Base-by-base conservation (phyloP, 1,139 yeast species). In the Petasospora fabianii region DNA sequence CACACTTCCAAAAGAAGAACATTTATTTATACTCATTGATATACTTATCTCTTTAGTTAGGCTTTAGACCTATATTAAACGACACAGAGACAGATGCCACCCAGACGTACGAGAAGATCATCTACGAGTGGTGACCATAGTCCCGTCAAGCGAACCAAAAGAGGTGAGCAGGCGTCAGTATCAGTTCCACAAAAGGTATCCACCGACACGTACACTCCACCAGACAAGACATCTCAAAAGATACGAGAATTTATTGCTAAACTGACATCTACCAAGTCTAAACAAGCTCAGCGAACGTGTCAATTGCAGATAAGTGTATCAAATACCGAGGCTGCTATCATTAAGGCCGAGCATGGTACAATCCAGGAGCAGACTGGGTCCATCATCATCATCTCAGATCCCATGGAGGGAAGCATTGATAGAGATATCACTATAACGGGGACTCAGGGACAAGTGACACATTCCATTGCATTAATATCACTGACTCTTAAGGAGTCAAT, bases 101-200 rank as follows among this genome's bases (percentile, higher is more conserved):
- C 62, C 47, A 35, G 61, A 55, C 44, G 32, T 4, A 13, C 30
- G 7, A 28, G 35, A 17, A n/a, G 24, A 5, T 20, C 27, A 20
- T 4, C 21, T 15, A 6, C 54, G 24, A 29, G 26, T 34, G 20
- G 28, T 15, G 16, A 21, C 17, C n/a, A n/a, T n/a, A n/a, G n/a
- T n/a, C n/a, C n/a, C n/a, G n/a, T n/a, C 4, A 38, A 35, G 11
- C 35, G 42, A 11, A 14, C 35, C 13, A 35, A 28, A 38, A 32
- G n/a, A 16, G 34, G 15, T 10, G 24, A 5, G 10, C 26, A 27
- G 12, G 20, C n/a, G 20, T 28, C 35, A 7, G 27, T 21, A 4
- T 24, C 41, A 2, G 29, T 18, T 12, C 43, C 42, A 4, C 22
- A 35, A 11, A 42, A 37, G 24, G 39, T 36, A 1, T 24, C 17